Evolutionary conservation across 768 basidiomycete species (phyloP).

Genomic region (Strobilomyces confusus): DNA sequence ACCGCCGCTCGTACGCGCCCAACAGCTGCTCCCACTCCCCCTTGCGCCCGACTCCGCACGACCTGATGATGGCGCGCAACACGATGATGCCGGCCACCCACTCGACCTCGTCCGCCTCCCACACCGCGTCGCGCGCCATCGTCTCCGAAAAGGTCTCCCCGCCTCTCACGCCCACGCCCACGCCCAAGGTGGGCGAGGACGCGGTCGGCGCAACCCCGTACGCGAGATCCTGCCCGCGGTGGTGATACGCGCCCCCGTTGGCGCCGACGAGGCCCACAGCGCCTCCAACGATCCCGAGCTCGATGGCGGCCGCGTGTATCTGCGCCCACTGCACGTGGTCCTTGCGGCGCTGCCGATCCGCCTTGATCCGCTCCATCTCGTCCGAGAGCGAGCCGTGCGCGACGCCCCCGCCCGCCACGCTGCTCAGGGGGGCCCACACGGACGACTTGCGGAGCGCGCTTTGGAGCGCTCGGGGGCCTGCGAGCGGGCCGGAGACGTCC

Average conservation of each 20-base stretch:
- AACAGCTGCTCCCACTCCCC: constrained; percentile 54
- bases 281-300: constrained; percentile 45
- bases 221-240: constrained; percentile 38
- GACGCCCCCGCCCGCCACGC: too few species aligned
- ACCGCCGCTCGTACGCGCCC: constrained; percentile 56
- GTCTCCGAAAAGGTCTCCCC: constrained; percentile 52
- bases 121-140: constrained; percentile 62
- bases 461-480: constrained; percentile 55
- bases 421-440: constrained; percentile 43
- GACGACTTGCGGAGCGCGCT: constrained; percentile 56
- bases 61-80: constrained; percentile 53
- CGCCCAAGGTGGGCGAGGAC: background rate
- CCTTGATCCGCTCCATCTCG: constrained; percentile 61
- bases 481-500: constrained; percentile 49
- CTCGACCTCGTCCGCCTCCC: constrained; percentile 64
- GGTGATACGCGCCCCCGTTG: constrained; percentile 4
- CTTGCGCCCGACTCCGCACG: constrained; percentile 45
- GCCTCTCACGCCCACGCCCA: constrained; percentile 1
- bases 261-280: background rate
- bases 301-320: constrained; percentile 60
- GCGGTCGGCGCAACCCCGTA: constrained; percentile 29
- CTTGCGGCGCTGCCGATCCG: constrained; percentile 55
- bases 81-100: constrained; percentile 65
- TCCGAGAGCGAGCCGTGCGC: constrained; percentile 41
- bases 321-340: constrained; percentile 67